Evolutionary conservation across 2,329 filamentous ascomycete genomes (phyloP).

Genomic region (Aspergillus novofumigatus): DNA sequence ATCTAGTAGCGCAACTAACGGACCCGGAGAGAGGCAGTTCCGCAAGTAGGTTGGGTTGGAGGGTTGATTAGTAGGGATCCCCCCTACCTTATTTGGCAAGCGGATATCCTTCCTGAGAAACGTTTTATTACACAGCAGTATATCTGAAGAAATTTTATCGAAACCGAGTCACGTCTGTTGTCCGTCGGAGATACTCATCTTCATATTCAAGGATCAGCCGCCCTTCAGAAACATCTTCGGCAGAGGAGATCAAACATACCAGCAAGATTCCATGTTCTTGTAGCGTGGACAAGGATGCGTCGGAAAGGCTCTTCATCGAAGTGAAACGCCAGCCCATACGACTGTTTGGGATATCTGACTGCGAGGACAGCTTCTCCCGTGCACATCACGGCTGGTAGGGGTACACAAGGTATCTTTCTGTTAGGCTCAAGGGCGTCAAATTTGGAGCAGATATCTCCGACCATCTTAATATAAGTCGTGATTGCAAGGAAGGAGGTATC

Average conservation of each 20-base stretch:
- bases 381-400: slow-evolving; percentile 2
- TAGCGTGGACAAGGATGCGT: background rate
- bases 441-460: slow-evolving; percentile 4
- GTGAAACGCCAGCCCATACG: background rate
- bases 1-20: no score
- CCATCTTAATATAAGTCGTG: slow-evolving; percentile 1
- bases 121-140: no score
- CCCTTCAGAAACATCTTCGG: background rate
- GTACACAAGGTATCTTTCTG: slow-evolving; percentile 1
- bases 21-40: no score
- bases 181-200: background rate
- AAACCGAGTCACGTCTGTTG: background rate
- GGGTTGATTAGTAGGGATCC: no score
- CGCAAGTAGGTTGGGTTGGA: no score
- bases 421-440: background rate
- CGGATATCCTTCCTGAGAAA: no score
- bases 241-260: background rate
- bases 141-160: no score
- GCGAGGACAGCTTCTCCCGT: background rate
- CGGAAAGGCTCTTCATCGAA: background rate
- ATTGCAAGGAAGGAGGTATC: background rate
- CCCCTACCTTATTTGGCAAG: no score
- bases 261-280: background rate
- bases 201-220: background rate
- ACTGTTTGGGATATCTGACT: background rate